Conservation (phyloP, 129 eudicot genomes). For the Ambrosia artemisiifolia region DNA sequence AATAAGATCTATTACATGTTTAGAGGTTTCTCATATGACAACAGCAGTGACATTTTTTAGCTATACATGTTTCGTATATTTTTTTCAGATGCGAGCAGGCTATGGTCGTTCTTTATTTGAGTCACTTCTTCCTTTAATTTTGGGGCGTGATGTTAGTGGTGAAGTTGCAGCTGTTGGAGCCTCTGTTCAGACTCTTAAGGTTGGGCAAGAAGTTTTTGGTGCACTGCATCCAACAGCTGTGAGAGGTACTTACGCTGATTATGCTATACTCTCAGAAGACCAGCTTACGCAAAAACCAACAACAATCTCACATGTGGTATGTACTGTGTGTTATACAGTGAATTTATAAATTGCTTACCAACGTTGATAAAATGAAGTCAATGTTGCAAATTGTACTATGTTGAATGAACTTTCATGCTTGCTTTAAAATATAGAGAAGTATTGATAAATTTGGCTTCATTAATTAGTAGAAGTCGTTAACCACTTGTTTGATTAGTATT, state of each 20-base stretch:
- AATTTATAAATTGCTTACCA: conserved; percentile 2
- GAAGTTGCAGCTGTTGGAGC: conserved; percentile 82
- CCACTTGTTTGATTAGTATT: conserved; percentile 9
- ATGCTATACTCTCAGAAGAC: conserved; percentile 86
- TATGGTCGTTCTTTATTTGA: conserved; percentile 86
- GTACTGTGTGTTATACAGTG: conserved; percentile 17
- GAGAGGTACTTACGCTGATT: conserved; percentile 93
- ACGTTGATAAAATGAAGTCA: background rate
- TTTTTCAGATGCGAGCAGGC: conserved; percentile 87
- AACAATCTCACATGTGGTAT: conserved; percentile 76
- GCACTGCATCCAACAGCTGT: conserved; percentile 97
- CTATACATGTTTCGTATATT: background rate
- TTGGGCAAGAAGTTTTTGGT: conserved; percentile 91
- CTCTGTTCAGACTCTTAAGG: conserved; percentile 61
- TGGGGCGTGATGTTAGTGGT: conserved; percentile 99
- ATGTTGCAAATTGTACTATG: conserved; percentile 12
- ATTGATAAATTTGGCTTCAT: conserved; percentile 9
- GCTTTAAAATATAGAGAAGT: background rate
- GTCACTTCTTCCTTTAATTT: conserved; percentile 72
- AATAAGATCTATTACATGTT: background rate
- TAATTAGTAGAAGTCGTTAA: background rate
- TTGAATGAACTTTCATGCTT: conserved; percentile 6
- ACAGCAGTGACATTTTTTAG: conserved; percentile 5
- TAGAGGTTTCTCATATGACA: background rate
- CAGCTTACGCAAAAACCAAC: conserved; percentile 66